Conservation (phyloP, 306 rosid species). For the Pterocarpus santalinus region DNA sequence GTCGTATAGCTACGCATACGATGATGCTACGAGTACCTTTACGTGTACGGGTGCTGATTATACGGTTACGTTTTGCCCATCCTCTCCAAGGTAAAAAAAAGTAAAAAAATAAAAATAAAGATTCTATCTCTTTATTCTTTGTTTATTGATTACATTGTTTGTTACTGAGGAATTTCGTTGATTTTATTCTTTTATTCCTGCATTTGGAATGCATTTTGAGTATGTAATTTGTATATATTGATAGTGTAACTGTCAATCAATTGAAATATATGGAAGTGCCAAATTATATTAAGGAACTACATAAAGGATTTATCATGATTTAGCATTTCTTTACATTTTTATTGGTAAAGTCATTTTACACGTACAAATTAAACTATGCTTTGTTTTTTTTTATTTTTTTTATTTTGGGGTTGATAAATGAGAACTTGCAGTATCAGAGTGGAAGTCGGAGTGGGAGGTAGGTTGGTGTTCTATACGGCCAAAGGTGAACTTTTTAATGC, state of each 20-base stretch:
- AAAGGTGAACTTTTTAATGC: constrained; percentile 41
- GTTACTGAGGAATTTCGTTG: too few relatives aligned
- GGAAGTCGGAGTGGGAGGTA: constrained; percentile 1
- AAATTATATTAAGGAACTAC: too few relatives aligned
- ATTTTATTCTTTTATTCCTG: too few relatives aligned
- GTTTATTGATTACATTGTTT: not conserved
- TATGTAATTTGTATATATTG: too few relatives aligned
- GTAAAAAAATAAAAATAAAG: not conserved
- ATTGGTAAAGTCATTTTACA: too few relatives aligned
- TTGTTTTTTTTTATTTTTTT: constrained; percentile 1
- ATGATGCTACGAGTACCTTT: constrained; percentile 86
- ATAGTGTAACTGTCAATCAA: too few relatives aligned
- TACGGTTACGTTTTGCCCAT: constrained; percentile 83
- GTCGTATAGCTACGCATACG: constrained; percentile 93
- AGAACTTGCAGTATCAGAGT: not conserved
- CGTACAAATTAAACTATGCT: too few relatives aligned
- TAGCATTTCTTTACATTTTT: too few relatives aligned
- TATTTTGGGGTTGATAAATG: not conserved
- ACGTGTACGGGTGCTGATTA: constrained; percentile 88
- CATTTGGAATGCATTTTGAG: too few relatives aligned
- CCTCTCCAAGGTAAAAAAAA: constrained; percentile 66
- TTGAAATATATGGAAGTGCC: too few relatives aligned
- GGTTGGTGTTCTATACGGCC: constrained; percentile 33
- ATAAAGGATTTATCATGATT: too few relatives aligned
- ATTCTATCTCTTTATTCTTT: not conserved